Conservation (phyloP, 148 eudicot genomes). For the Silene latifolia region DNA sequence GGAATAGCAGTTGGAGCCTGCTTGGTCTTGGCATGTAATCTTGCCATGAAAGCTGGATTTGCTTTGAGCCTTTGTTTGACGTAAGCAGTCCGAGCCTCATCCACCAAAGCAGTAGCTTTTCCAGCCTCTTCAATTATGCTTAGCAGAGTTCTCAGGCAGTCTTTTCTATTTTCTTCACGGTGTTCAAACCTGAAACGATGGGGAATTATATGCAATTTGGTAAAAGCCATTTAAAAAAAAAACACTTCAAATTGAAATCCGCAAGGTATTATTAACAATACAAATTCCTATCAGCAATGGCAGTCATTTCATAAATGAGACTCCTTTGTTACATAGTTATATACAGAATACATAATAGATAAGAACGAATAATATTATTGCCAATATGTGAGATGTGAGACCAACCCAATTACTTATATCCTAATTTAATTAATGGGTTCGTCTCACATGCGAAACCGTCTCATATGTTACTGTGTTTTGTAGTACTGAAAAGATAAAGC, state of each 20-base stretch:
- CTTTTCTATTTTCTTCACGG: slow-evolving; percentile 97
- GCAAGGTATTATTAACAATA: neutral
- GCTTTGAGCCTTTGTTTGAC: slow-evolving; percentile 75
- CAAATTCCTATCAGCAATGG: neutral
- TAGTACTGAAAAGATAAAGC: neutral
- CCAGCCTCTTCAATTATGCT: slow-evolving; percentile 80
- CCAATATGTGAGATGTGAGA: neutral
- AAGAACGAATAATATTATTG: no score
- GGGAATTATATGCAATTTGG: neutral
- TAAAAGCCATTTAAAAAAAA: no score
- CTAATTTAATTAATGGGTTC: neutral
- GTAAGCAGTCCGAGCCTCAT: slow-evolving; percentile 53
- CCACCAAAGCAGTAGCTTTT: slow-evolving; percentile 67
- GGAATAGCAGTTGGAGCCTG: slow-evolving; percentile 32
- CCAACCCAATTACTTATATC: neutral
- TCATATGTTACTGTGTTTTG: no score
- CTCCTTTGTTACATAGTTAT: no score
- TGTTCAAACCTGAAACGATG: slow-evolving; percentile 71
- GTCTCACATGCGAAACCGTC: neutral
- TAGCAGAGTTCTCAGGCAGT: slow-evolving; percentile 79
- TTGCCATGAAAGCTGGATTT: slow-evolving; percentile 79
- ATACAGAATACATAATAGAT: no score
- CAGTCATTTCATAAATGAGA: neutral
- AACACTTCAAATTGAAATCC: no score
- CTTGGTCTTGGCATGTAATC: slow-evolving; percentile 56